These are phyloP conservation scores for Tagetes erecta DNA, from an alignment of 129 eudicot genomes.

Conservation along the genomic window DNA sequence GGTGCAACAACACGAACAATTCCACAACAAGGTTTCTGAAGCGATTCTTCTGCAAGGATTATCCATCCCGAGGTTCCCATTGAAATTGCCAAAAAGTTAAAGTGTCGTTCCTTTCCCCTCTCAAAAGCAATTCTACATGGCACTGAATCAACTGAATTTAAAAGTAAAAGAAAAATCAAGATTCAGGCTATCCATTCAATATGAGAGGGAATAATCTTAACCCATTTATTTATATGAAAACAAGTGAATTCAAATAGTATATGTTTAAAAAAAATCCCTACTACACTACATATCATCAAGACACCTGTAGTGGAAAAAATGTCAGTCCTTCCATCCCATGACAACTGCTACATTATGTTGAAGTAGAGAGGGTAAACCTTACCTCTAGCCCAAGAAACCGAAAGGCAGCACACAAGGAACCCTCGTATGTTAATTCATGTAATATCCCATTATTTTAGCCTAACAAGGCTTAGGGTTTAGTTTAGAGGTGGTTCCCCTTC, in stretches of 20 bases:
- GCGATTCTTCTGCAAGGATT: slow-evolving; percentile 76
- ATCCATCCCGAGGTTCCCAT: slow-evolving; percentile 83
- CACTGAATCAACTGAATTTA: slow-evolving; percentile 72
- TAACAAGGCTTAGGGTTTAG: no score
- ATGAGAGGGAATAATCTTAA: background rate
- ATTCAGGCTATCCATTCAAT: slow-evolving; percentile 1
- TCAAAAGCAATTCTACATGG: slow-evolving; percentile 97
- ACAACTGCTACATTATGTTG: no score
- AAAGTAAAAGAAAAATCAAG: background rate
- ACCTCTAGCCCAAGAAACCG: no score
- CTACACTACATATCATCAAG: background rate
- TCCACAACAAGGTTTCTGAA: slow-evolving; percentile 51
- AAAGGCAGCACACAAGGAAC: no score
- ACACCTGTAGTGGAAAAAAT: no score
- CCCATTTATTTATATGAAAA: background rate
- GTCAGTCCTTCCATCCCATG: no score
- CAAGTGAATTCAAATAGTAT: background rate
- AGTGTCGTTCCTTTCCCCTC: slow-evolving; percentile 92
- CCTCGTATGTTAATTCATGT: no score
- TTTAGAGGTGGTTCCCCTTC: no score
- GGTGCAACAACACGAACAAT: slow-evolving; percentile 83
- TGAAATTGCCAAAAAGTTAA: slow-evolving; percentile 65
- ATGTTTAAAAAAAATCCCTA: background rate
- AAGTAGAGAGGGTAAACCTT: no score
- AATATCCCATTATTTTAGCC: no score